Evolutionary conservation across 2,329 filamentous ascomycete species (phyloP), one percentile per base, ranked within the genome.

Genomic region (Neoarthrinium moseri): DNA sequence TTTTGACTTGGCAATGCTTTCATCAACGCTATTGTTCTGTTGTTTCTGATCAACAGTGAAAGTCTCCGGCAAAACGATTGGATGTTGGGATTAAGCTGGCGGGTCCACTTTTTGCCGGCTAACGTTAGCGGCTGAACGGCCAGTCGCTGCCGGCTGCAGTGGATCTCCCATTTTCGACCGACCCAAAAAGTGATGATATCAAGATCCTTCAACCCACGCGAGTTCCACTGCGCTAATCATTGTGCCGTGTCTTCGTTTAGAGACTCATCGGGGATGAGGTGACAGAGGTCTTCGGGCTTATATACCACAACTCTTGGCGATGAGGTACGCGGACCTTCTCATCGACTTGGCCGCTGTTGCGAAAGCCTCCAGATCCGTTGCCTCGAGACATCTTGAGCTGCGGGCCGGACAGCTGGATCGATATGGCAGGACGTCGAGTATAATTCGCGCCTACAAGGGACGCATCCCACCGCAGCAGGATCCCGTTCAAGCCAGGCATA

Each of bases 271-370:
- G 2, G 8, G n/a, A 44, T 36, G 42, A 44, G 42, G 29, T 43
- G 40, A 43, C 7, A 43, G 12, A 15, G 17, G 17, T 47, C n/a
- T 26, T 20, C 29, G 48, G 37, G 33, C 34, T 27, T 15, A 46
- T n/a, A 47, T 4, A 4, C 20, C 17, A 44, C 21, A 24, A 52
- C 42, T 43, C 37, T 49, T 39, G 50, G 54, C 51, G 48, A 83
- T 83, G 80, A 71, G 78, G 65, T 71, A 82, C 75, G 80, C 78
- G 69, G 84, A 80, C 69, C 81, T 76, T 60, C 70, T 75, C 51
- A 72, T 91, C 62, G 88, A 91, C 70, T 72, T 87, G 57, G 81
- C 84, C 55, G 80, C 84, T 50, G 74, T 91, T 53, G 74, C 86
- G 64, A 82, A 78, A 71, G 87, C 83, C 61, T 85, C 86, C 41